phyloP scores from a whole-genome alignment of 2,329 filamentous ascomycete genomes.

The Aspergillus intermedius region DNA sequence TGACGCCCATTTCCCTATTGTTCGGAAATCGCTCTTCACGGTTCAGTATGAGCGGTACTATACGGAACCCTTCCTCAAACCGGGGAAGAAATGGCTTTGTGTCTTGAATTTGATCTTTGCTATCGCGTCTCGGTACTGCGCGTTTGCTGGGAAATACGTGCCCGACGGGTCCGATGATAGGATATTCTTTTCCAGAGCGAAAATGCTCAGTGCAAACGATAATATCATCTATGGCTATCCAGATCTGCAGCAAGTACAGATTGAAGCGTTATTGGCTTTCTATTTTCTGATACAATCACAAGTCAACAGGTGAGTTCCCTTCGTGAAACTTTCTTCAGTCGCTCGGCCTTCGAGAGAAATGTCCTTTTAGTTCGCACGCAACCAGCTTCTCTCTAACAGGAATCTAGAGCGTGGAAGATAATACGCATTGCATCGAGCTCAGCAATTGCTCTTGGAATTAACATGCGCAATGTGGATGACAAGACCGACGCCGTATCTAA shows the following conservation, averaged over 20 bases:
- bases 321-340: neutral
- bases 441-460: conserved; percentile 37
- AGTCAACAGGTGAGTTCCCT: conserved; percentile 32
- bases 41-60: conserved; percentile 34
- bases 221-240: conserved; percentile 33
- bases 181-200: conserved; percentile 38
- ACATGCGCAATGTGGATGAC: conserved; percentile 35
- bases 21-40: conserved; percentile 34
- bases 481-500: conserved; percentile 31
- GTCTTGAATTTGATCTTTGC: conserved; percentile 42
- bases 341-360: neutral
- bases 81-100: conserved; percentile 36
- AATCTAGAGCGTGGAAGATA: conserved; percentile 36
- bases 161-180: conserved; percentile 29
- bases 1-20: conserved; percentile 38
- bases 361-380: neutral
- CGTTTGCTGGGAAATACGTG: conserved; percentile 21
- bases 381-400: neutral
- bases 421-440: conserved; percentile 36
- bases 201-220: conserved; percentile 32
- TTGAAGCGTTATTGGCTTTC: conserved; percentile 35
- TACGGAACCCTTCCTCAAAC: conserved; percentile 22
- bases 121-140: conserved; percentile 33
- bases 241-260: conserved; percentile 40
- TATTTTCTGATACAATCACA: conserved; percentile 36